Evolutionary conservation across 805 yeast genomes (phyloP), one percentile per base, ranked within the genome.

Genomic region (Saccharomycopsis olivae): DNA sequence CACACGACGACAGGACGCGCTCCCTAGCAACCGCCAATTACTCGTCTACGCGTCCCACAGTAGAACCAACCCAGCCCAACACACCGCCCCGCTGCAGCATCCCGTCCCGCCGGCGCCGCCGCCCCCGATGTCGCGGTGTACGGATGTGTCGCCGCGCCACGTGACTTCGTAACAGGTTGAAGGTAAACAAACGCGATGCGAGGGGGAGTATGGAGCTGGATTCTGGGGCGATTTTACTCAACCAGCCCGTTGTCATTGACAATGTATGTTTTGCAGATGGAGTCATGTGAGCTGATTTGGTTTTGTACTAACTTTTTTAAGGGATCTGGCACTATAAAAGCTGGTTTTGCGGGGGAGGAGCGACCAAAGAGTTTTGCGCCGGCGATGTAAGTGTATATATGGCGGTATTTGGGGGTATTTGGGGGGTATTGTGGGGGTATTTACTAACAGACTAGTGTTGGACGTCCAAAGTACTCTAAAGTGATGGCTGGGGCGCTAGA

Each of bases 291-390:
- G 27, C 11, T 15, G n/a, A 24, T 8, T 11, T 8, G 6, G 14
- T 16, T 42, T 41, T 43, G 40, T n/a, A 11, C 15, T 11, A 29
- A 16, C 29, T 6, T 11, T 9, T 18, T 14, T 17, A 19, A 62
- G 66, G 96, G 97, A 5, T 79, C 95, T 3, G 94, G 95, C 1
- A 68, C 70, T 29, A 64, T 88, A 40, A 82, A 86, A 54, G 84
- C 94, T 1, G 96, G 97, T 1, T 84, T 88, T 58, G 94, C 96
- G 1, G 96, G 96, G 17, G 94, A 83, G 49, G 92, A 85, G 36
- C 70, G 65, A 49, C 97, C 97, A 3, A 70, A 74, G 51, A 58
- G 71, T 33, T 68, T 66, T 49, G 73, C 75, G 21, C 75, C 87
- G 2, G 62, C 85, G 17, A 59, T 78, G 56, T 62, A 49, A 30